These are phyloP conservation scores for Fistulifera solaris DNA, from an alignment of 108 stramenopile species.

Conservation along the genomic window DNA sequence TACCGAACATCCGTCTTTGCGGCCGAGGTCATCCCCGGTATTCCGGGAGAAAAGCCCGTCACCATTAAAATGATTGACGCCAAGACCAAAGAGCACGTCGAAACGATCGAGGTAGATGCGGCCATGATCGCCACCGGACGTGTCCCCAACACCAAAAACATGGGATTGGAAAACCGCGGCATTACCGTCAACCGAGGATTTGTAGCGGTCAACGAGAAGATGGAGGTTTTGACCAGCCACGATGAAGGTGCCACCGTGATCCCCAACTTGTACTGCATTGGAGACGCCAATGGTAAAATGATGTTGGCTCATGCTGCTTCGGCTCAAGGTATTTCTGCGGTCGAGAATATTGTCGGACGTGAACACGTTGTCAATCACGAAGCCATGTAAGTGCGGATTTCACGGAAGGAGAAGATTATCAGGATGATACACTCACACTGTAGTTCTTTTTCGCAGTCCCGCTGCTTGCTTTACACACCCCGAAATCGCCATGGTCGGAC, in stretches of 20 bases:
- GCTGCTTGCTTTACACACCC: conserved; percentile 99
- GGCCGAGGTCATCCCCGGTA: conserved; percentile 90
- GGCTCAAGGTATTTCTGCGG: conserved; percentile 93
- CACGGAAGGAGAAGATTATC: too few species aligned
- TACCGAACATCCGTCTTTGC: conserved; percentile 92
- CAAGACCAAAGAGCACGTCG: conserved; percentile 94
- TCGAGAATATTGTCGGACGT: conserved; percentile 93
- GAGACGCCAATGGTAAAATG: conserved; percentile 99
- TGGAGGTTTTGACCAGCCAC: conserved; percentile 87
- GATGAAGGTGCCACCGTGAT: conserved; percentile 70
- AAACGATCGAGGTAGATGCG: conserved; percentile 95
- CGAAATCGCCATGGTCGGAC: conserved; percentile 97
- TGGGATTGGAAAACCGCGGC: conserved; percentile 83
- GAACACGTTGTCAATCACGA: conserved; percentile 87
- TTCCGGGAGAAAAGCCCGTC: conserved; percentile 93
- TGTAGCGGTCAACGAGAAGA: conserved; percentile 90
- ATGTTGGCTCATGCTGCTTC: conserved; percentile 98
- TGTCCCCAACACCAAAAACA: conserved; percentile 89
- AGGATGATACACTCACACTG: too few species aligned
- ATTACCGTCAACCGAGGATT: conserved; percentile 94
- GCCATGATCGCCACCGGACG: conserved; percentile 98
- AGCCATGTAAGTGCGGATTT: conserved; percentile 32
- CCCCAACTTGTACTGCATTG: conserved; percentile 95
- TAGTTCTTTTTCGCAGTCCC: conserved; percentile 20
- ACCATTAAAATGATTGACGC: conserved; percentile 99